phyloP scores from a whole-genome alignment of 208 protist species.

The Lotmaria passim region DNA sequence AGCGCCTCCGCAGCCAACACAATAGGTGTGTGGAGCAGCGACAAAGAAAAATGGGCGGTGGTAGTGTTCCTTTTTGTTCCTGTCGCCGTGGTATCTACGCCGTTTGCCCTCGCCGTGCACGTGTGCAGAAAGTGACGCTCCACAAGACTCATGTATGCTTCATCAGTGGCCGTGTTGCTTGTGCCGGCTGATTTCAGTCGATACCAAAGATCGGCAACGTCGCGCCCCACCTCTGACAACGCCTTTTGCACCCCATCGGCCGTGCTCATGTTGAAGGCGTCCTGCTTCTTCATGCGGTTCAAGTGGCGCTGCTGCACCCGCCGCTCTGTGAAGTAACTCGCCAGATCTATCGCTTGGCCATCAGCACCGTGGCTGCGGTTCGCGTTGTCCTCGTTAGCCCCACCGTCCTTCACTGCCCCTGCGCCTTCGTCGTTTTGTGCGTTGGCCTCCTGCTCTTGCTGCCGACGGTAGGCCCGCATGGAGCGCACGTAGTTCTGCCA shows the following conservation, averaged over 20 bases:
- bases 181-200: conserved; percentile 1
- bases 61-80: not conserved
- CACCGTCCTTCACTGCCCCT: not conserved
- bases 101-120: not conserved
- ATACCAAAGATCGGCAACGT: conserved; percentile 19
- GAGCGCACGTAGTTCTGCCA: conserved; percentile 26
- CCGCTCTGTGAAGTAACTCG: conserved; percentile 28
- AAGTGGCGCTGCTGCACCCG: conserved; percentile 12
- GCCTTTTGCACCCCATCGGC: not conserved
- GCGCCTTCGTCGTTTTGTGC: not conserved
- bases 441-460: conserved; percentile 3
- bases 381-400: not conserved
- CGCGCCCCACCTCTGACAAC: not conserved
- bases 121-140: conserved; percentile 38
- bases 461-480: conserved; percentile 21
- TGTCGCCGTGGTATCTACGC: too few species aligned
- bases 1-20: conserved; percentile 23
- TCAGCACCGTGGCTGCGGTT: not conserved
- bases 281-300: conserved; percentile 11
- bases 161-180: conserved; percentile 1
- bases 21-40: conserved; percentile 22
- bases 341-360: not conserved
- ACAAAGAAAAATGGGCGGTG: not conserved
- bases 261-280: conserved; percentile 7
- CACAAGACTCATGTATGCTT: conserved; percentile 20